Base-by-base conservation (phyloP, 148 eudicot genomes). In the Cornus florida region DNA sequence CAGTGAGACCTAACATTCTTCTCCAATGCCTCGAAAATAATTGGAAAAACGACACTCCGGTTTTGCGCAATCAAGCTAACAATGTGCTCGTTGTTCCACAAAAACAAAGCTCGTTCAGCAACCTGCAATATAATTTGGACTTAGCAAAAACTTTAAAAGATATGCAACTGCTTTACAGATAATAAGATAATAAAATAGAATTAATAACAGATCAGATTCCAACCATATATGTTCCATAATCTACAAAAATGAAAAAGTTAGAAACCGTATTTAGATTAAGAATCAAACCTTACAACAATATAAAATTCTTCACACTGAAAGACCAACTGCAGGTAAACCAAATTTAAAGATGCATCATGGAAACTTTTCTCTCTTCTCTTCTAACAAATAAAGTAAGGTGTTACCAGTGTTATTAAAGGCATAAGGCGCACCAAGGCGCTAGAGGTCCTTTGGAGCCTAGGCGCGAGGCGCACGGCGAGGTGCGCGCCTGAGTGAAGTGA, bases 61-160 rank as follows among this genome's bases (percentile, higher is more conserved):
- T 92, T 89, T 14, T 90, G 90, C 74, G 92, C 92, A 10, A 92
- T 92, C 81, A 92, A 85, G 72, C 88, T 86, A 41, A 92, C 93
- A 66, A 92, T 90, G 77, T 90, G 93, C 67, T 92, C 96, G 35
- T 89, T 92, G 38, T 92, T 92, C 96, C 96, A 92, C 75, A 92
- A 73, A 70, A 89, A 90, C 32, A 92, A 91, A 20, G 93, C 88
- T 79, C 92, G 88, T 82, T 92, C 96, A 48, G 96, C 93, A 76
- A 92, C 90, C 96, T 92, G 92, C 84, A 84, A 72, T 1, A 23
- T 32, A 12, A n/a, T 17, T 50, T 10, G 17, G 67, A 10, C 53
- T 78, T 3, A 71, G 62, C 13, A 59, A 70, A 56, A 78, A 14
- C 68, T 17, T 56, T 8, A 31, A 43, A 41, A 3, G 71, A 16